Evolutionary conservation across 495 filamentous ascomycete genomes (phyloP), one percentile per base, ranked within the genome.

Genomic region (Staphylotrichum longicolle): DNA sequence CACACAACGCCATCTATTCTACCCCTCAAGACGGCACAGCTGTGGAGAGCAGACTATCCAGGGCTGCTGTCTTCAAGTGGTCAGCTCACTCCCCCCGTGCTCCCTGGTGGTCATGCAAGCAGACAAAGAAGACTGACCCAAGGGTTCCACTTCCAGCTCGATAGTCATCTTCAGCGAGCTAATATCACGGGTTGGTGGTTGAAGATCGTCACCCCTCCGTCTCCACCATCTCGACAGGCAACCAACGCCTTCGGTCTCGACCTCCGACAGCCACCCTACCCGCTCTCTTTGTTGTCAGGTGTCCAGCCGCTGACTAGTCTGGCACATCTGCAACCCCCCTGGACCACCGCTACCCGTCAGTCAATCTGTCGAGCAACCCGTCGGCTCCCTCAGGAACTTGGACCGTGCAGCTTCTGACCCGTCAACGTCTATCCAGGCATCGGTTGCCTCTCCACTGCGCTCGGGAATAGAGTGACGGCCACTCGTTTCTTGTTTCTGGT

Each of bases 41-140:
- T 60, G 55, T 45, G 37, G 54, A 63, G 39, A 60, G 11, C 54
- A 15, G 35, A 41, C 53, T 48, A 53, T 33, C 35, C n/a, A 41
- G 20, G 27, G n/a, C 45, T 47, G 48, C 30, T 54, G 54, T 33
- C 40, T 42, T 37, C 27, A 39, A 62, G 42, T 61, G 58, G 59
- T 60, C 33, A 60, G 63, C 62, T 45, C 33, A 40, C 5, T 33
- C 46, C 39, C 51, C 54, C 56, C 20, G 20, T 27, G 20, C 20
- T 27, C 66, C 69, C 63, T 68, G 66, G 65, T 63, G 27, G 34
- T 48, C 41, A 32, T 60, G 57, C 61, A 20, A 32, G 8, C 60
- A 61, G 61, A 73, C 67, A 71, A 73, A 65, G 63, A 63, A 60
- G 54, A 67, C 64, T 66, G 61, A 71, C 65, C 49, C 55, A 55